Percentiles rank a stretch among this genome's conserved stretches.
These are phyloP conservation scores for Vitis hybrid DNA, from an alignment of 177 flowering plant genomes.

Conservation along the genomic window DNA sequence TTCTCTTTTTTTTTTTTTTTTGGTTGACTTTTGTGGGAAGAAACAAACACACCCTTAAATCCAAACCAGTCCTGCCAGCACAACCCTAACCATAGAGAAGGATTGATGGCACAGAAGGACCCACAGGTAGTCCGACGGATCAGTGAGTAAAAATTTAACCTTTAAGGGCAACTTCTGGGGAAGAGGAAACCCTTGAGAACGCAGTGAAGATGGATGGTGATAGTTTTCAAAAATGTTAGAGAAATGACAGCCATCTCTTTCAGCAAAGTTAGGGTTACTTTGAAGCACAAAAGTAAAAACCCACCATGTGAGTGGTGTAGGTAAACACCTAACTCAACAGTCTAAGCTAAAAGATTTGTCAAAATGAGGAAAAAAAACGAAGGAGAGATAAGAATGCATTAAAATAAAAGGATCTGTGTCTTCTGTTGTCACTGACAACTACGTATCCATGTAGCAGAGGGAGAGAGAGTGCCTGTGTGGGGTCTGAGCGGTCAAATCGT, in stretches of 20 bases:
- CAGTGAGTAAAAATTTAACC: slow-evolving; percentile 1
- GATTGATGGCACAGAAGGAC: no score
- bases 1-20: no score
- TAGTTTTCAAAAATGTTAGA: slow-evolving; percentile 21
- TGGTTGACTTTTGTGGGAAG: no score
- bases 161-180: slow-evolving; percentile 4
- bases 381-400: slow-evolving; percentile 12
- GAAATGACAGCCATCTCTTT: slow-evolving; percentile 32
- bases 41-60: no score
- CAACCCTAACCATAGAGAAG: no score
- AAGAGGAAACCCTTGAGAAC: background rate
- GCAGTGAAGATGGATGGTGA: slow-evolving; percentile 17
- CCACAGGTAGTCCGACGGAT: no score
- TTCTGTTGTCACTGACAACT: slow-evolving; percentile 38
- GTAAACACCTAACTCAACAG: slow-evolving; percentile 13
- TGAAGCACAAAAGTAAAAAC: slow-evolving; percentile 10
- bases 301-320: slow-evolving; percentile 1
- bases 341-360: background rate
- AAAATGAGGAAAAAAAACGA: background rate
- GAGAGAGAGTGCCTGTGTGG: slow-evolving; percentile 10
- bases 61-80: no score
- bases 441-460: slow-evolving; percentile 26
- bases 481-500: slow-evolving; percentile 38
- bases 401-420: slow-evolving; percentile 24
- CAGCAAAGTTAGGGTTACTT: slow-evolving; percentile 13